These are phyloP conservation scores for Rhizomucor pusillus DNA, from an alignment of 371 early-diverging fungal species.

Conservation along the genomic window DNA sequence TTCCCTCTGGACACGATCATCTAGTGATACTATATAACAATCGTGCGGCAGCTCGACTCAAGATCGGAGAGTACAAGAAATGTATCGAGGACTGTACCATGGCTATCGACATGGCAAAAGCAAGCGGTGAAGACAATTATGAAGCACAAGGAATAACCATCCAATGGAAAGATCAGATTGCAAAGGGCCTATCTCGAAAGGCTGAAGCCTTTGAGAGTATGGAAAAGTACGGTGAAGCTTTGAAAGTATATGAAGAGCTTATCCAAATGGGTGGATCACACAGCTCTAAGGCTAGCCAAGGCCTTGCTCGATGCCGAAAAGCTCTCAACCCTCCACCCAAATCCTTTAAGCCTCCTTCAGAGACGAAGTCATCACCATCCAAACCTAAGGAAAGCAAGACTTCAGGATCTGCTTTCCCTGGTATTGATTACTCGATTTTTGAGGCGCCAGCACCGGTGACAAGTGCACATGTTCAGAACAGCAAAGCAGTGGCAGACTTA, in stretches of 20 bases:
- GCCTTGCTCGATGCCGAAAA: slow-evolving; percentile 34
- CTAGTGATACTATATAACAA: slow-evolving; percentile 79
- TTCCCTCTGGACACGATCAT: slow-evolving; percentile 61
- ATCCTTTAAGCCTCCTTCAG: neutral
- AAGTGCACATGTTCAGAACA: slow-evolving; percentile 32
- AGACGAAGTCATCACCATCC: slow-evolving; percentile 2
- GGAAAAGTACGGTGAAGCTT: slow-evolving; percentile 77
- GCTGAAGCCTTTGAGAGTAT: slow-evolving; percentile 80
- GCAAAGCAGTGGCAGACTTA: slow-evolving; percentile 65
- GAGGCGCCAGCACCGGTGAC: neutral
- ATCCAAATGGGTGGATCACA: slow-evolving; percentile 40
- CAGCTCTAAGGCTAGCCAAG: slow-evolving; percentile 50
- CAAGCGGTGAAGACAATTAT: slow-evolving; percentile 22
- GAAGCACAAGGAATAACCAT: slow-evolving; percentile 35
- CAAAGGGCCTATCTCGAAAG: slow-evolving; percentile 70
- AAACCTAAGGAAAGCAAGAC: neutral
- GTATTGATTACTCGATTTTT: slow-evolving; percentile 14
- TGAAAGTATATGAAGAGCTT: slow-evolving; percentile 64
- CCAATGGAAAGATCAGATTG: slow-evolving; percentile 57
- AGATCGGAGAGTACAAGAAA: slow-evolving; percentile 81
- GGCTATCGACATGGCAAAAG: slow-evolving; percentile 40
- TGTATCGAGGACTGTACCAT: slow-evolving; percentile 65
- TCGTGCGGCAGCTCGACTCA: slow-evolving; percentile 82
- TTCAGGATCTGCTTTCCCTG: slow-evolving; percentile 12
- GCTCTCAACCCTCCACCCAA: slow-evolving; percentile 21